Evolutionary conservation across 1,284 basidiomycete genomes (phyloP).

Genomic region (Cryptococcus sp.): DNA sequence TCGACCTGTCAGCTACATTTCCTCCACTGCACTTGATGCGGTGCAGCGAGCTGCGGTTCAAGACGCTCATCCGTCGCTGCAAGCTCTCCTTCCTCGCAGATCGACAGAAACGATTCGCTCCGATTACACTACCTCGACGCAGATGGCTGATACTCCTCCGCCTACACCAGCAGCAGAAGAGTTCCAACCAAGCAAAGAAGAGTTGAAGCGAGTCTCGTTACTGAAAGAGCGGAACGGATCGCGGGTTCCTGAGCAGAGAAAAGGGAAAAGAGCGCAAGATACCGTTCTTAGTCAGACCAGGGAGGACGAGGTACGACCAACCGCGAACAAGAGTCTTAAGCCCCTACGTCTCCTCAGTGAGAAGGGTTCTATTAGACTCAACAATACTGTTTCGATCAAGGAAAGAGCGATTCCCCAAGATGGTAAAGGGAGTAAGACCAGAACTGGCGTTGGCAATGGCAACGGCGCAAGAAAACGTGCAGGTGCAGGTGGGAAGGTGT

Average conservation of each 20-base stretch:
- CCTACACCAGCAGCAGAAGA: constrained; percentile 1
- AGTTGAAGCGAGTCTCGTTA: constrained; percentile 16
- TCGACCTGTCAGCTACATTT: constrained; percentile 9
- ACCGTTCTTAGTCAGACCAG: neutral
- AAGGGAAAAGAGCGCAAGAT: neutral
- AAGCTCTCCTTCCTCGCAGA: constrained; percentile 14
- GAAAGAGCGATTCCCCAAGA: too few species aligned
- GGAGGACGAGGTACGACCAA: neutral
- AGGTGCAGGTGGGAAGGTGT: neutral
- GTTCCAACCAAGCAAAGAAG: constrained; percentile 16
- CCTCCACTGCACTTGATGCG: neutral
- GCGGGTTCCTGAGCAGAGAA: neutral
- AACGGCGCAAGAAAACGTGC: neutral
- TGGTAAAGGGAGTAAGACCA: too few species aligned
- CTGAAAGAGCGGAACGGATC: constrained; percentile 20
- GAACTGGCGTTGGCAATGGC: too few species aligned
- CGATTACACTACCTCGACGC: constrained; percentile 1
- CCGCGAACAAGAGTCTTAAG: neutral
- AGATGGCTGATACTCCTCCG: neutral
- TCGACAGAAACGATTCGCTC: constrained; percentile 26
- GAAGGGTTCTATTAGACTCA: neutral
- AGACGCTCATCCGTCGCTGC: constrained; percentile 16
- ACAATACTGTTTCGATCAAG: neutral
- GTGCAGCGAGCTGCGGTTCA: constrained; percentile 1
- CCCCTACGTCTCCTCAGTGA: neutral